Conservation (phyloP, 2,329 filamentous ascomycete species). For the Sporothrix mexicana region DNA sequence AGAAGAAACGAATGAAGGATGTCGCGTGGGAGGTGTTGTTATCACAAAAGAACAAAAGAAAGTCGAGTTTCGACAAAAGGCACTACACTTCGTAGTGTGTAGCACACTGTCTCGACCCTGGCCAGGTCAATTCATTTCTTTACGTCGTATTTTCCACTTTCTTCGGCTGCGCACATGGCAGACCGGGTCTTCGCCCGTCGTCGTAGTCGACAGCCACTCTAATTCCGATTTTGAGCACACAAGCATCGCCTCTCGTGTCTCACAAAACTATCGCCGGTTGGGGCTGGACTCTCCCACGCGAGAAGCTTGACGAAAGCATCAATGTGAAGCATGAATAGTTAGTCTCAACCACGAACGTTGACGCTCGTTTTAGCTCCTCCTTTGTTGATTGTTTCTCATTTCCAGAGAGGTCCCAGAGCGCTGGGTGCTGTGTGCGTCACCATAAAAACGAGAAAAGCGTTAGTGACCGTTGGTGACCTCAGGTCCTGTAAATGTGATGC, state of each 20-base stretch:
- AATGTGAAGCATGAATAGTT: not conserved
- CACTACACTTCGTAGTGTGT: not conserved
- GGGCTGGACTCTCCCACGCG: not conserved
- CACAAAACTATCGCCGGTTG: not conserved
- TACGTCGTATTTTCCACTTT: not conserved
- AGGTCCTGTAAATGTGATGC: too few relatives aligned
- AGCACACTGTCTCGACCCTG: not conserved
- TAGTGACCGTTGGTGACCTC: too few relatives aligned
- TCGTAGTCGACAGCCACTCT: not conserved
- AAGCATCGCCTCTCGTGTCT: not conserved
- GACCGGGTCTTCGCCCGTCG: not conserved
- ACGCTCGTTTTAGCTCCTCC: too few relatives aligned
- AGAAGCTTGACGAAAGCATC: not conserved
- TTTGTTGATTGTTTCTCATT: not conserved
- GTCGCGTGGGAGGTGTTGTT: not conserved
- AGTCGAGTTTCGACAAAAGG: not conserved
- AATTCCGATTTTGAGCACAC: not conserved
- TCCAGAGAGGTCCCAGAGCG: not conserved
- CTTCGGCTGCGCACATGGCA: slow-evolving; percentile 16
- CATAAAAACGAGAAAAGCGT: too few relatives aligned
- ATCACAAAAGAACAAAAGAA: not conserved
- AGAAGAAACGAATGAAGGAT: too few relatives aligned
- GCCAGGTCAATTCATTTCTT: not conserved
- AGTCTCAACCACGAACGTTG: too few relatives aligned
- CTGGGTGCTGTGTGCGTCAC: not conserved